phyloP scores from a whole-genome alignment of 73 alveolate species.

The Stentor roeselii region DNA sequence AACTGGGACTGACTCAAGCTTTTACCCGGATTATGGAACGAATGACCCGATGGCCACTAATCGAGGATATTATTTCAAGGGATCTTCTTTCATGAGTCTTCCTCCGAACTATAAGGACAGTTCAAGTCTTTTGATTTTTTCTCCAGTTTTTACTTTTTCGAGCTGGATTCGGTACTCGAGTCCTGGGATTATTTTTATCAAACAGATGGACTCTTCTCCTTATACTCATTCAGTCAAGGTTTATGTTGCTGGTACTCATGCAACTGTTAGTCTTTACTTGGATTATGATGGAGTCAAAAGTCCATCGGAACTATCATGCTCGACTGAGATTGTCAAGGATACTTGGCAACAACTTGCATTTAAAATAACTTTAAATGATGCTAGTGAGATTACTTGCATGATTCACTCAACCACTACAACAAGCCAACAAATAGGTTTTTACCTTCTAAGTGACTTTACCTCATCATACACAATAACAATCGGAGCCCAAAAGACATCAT shows the following conservation, averaged over 20 bases:
- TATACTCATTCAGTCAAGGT: not conserved
- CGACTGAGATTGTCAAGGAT: not conserved
- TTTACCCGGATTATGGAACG: not conserved
- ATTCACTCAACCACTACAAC: not conserved
- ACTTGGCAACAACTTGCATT: not conserved
- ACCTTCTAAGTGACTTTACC: not conserved
- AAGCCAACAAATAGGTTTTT: not conserved
- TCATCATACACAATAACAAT: not conserved
- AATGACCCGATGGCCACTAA: conserved; percentile 15
- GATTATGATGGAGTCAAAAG: not conserved
- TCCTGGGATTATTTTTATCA: conserved; percentile 8
- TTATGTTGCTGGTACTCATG: not conserved
- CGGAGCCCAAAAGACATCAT: not conserved
- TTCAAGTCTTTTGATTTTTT: not conserved
- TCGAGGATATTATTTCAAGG: conserved; percentile 8
- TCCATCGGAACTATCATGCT: not conserved
- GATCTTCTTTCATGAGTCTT: not conserved
- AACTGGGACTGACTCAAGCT: not conserved
- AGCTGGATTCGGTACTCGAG: not conserved
- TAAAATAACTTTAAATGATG: not conserved
- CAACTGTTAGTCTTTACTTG: not conserved
- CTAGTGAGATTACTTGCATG: not conserved
- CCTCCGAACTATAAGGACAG: not conserved
- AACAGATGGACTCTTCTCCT: not conserved
- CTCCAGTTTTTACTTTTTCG: not conserved